A percentile compares a stretch with the other conserved stretches of the same genome.
These are phyloP conservation scores for Botrytis cinerea DNA, from an alignment of 2,329 filamentous ascomycete genomes.

Conservation along the genomic window DNA sequence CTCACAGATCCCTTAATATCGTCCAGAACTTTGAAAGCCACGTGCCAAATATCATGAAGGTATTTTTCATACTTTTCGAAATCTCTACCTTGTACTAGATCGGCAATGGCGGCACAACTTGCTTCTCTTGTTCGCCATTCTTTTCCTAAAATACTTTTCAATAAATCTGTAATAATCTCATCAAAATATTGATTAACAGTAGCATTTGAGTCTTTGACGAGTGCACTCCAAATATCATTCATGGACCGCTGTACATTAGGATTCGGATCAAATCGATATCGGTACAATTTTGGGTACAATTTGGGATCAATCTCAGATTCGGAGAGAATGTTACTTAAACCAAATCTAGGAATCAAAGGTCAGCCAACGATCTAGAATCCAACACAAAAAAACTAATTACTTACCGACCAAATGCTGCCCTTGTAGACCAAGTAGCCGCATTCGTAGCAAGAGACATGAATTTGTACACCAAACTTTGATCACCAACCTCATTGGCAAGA, in stretches of 20 bases:
- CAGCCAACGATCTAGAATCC: background rate
- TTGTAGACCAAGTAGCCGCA: slow-evolving; percentile 95
- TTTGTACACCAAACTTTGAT: slow-evolving; percentile 93
- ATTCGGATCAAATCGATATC: slow-evolving; percentile 95
- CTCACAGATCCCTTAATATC: slow-evolving; percentile 94
- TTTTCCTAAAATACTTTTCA: slow-evolving; percentile 81
- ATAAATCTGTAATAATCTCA: slow-evolving; percentile 81
- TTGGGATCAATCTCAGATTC: slow-evolving; percentile 88
- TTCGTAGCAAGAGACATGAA: slow-evolving; percentile 98
- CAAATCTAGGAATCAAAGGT: slow-evolving; percentile 54
- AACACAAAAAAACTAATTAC: background rate
- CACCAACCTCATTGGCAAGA: slow-evolving; percentile 92
- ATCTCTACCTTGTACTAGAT: slow-evolving; percentile 79
- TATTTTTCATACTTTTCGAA: slow-evolving; percentile 79
- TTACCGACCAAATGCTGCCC: slow-evolving; percentile 82
- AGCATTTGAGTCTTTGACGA: slow-evolving; percentile 83
- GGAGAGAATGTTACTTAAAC: slow-evolving; percentile 86
- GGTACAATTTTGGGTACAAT: slow-evolving; percentile 90
- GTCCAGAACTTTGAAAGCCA: slow-evolving; percentile 87
- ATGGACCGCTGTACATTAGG: slow-evolving; percentile 90
- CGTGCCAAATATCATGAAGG: slow-evolving; percentile 80
- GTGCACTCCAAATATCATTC: slow-evolving; percentile 95
- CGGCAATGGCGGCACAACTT: slow-evolving; percentile 84
- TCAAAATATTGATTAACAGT: slow-evolving; percentile 83
- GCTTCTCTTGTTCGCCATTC: slow-evolving; percentile 95